These are phyloP conservation scores for Eimeria maxima DNA, from an alignment of 169 alveolate genomes.

Conservation along the genomic window DNA sequence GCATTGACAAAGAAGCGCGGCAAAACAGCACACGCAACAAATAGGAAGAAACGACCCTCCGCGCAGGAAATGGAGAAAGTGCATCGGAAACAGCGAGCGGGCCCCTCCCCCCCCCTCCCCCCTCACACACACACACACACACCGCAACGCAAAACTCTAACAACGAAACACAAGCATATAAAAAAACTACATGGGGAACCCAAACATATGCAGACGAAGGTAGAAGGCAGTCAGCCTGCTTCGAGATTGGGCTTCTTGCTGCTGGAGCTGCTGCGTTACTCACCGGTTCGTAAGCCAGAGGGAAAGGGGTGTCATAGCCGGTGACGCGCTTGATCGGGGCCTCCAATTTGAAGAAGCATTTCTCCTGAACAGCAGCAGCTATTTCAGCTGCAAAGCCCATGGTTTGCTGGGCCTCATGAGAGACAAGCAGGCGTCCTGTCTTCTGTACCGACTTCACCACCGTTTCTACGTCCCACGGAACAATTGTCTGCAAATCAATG, in stretches of 20 bases:
- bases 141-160: not conserved
- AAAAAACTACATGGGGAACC: not conserved
- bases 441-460: constrained; percentile 95
- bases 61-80: too few relatives aligned
- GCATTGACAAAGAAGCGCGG: not conserved
- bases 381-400: constrained; percentile 97
- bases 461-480: constrained; percentile 98
- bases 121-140: too few relatives aligned
- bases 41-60: too few relatives aligned
- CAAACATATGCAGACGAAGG: not conserved
- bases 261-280: not conserved
- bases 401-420: constrained; percentile 97
- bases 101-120: too few relatives aligned
- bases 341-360: constrained; percentile 96
- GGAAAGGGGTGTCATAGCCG: constrained; percentile 99
- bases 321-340: constrained; percentile 97
- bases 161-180: not conserved
- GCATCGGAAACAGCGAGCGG: not conserved
- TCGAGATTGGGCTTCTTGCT: not conserved
- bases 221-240: not conserved
- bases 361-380: constrained; percentile 95
- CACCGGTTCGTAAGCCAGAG: constrained; percentile 95
- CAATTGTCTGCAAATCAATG: constrained; percentile 97
- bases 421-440: constrained; percentile 95
- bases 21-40: not conserved